These are phyloP conservation scores for Wickerhamiella slavikovae DNA, from an alignment of 805 yeast species.

Conservation along the genomic window DNA sequence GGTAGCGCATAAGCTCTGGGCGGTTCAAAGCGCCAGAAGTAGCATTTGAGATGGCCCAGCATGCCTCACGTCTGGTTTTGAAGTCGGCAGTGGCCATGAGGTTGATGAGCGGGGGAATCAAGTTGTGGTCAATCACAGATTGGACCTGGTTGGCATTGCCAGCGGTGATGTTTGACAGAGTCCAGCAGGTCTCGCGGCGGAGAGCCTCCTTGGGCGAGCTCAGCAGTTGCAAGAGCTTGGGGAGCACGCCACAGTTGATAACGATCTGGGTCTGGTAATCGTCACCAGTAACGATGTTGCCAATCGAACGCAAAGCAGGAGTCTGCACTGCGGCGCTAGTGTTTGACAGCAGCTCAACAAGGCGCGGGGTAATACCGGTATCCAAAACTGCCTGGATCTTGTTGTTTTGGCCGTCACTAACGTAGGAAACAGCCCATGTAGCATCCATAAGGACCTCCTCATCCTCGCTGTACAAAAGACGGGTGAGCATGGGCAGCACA, in stretches of 20 bases:
- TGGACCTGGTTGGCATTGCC: conserved; percentile 92
- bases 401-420: conserved; percentile 80
- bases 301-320: conserved; percentile 92
- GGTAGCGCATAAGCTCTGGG: conserved; percentile 85
- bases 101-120: conserved; percentile 78
- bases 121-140: conserved; percentile 85
- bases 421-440: conserved; percentile 94
- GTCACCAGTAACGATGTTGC: conserved; percentile 94
- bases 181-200: conserved; percentile 97
- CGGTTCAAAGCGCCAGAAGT: conserved; percentile 82
- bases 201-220: conserved; percentile 76
- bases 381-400: conserved; percentile 95
- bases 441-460: conserved; percentile 91
- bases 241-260: conserved; percentile 78
- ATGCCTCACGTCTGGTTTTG: conserved; percentile 94
- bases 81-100: conserved; percentile 66
- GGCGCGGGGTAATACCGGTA: conserved; percentile 82
- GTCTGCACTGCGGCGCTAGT: conserved; percentile 78
- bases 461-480: conserved; percentile 75
- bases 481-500: conserved; percentile 81
- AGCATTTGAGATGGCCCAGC: conserved; percentile 98
- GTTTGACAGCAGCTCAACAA: conserved; percentile 77
- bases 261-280: conserved; percentile 91
- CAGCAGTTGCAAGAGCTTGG: conserved; percentile 63
- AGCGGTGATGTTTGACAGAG: conserved; percentile 93